A percentile compares a stretch with the other conserved stretches of the same genome.
phyloP scores from a whole-genome alignment of 306 rosid genomes.

The Sindora glabra region DNA sequence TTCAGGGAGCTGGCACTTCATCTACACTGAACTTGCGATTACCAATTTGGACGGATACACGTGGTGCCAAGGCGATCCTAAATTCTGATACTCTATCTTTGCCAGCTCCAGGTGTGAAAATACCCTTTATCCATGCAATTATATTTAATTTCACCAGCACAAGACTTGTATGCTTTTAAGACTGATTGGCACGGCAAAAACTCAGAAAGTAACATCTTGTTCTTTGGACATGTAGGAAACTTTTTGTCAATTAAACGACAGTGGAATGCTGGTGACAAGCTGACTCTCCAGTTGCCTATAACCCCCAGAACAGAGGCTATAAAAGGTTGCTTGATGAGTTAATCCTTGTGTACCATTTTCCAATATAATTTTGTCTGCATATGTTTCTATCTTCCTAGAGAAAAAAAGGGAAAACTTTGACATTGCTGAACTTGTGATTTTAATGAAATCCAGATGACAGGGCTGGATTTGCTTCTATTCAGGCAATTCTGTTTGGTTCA shows the following conservation, averaged over 20 bases:
- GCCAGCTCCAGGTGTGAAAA: slow-evolving; percentile 44
- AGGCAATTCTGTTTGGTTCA: slow-evolving; percentile 51
- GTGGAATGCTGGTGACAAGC: slow-evolving; percentile 36
- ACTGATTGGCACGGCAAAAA: too few species aligned
- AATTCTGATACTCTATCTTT: slow-evolving; percentile 18
- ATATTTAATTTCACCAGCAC: too few species aligned
- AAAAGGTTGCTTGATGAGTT: too few species aligned
- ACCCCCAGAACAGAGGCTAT: slow-evolving; percentile 36
- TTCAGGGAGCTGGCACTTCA: slow-evolving; percentile 21
- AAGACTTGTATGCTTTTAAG: too few species aligned
- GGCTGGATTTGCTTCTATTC: slow-evolving; percentile 25
- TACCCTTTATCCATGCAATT: too few species aligned
- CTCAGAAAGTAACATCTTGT: neutral
- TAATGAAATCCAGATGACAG: too few species aligned
- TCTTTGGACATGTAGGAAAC: slow-evolving; percentile 20
- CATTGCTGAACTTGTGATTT: too few species aligned
- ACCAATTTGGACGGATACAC: slow-evolving; percentile 38
- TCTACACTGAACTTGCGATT: slow-evolving; percentile 42
- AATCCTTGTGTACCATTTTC: too few species aligned
- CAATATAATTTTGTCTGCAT: too few species aligned
- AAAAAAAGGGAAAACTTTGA: too few species aligned
- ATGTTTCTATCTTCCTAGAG: too few species aligned
- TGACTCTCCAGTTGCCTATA: slow-evolving; percentile 40
- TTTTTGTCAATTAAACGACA: slow-evolving; percentile 20
- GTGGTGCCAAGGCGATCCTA: slow-evolving; percentile 24